phyloP scores from a whole-genome alignment of 78 protist genomes.

The Dictyostelium purpureum region DNA sequence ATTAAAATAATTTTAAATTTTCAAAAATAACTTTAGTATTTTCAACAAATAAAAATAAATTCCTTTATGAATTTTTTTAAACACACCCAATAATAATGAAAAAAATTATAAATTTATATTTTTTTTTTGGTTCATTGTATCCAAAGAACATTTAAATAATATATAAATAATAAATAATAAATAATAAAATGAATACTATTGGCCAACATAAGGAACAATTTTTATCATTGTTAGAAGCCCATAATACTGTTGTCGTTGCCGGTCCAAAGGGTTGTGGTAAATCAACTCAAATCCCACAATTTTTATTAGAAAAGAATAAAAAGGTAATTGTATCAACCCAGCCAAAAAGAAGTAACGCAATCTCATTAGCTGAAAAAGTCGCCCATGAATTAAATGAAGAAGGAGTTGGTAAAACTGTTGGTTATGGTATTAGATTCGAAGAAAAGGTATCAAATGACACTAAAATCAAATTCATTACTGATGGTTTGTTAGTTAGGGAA shows the following conservation, averaged over 20 bases:
- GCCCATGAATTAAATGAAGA: constrained; percentile 87
- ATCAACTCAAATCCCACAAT: constrained; percentile 85
- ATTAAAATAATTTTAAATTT: no score
- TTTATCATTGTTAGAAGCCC: constrained; percentile 57
- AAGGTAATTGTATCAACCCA: constrained; percentile 85
- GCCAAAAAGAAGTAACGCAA: constrained; percentile 91
- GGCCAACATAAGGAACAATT: constrained; percentile 8
- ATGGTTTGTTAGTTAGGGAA: constrained; percentile 97
- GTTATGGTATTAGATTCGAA: constrained; percentile 86
- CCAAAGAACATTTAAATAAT: no score
- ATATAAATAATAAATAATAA: no score
- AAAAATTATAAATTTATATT: no score
- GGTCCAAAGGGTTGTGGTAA: constrained; percentile 79
- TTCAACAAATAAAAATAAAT: no score
- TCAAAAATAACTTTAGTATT: no score
- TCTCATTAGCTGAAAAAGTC: constrained; percentile 87
- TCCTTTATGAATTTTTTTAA: no score
- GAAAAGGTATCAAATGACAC: constrained; percentile 61
- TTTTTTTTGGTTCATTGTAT: no score
- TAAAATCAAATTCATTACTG: constrained; percentile 93
- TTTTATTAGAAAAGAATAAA: constrained; percentile 85
- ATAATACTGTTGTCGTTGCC: constrained; percentile 63
- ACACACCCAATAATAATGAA: no score
- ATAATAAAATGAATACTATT: no score
- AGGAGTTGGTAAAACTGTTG: constrained; percentile 80